phyloP scores from a whole-genome alignment of 495 filamentous ascomycete species.

The Penicillium steckii region DNA sequence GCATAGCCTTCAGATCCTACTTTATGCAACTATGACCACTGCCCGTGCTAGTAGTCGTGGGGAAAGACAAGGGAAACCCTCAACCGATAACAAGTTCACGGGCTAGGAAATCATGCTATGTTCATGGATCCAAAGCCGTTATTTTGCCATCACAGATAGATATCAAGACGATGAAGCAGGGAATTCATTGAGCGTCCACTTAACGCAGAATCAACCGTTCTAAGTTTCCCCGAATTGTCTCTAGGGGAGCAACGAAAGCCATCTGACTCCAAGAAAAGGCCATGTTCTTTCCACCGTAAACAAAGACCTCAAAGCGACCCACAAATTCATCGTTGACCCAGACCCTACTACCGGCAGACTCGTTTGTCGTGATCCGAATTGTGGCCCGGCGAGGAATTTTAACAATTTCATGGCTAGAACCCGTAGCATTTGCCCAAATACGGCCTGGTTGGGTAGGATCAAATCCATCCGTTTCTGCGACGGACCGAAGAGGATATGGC shows the following conservation, averaged over 20 bases:
- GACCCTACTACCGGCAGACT: constrained; percentile 42
- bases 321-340: constrained; percentile 44
- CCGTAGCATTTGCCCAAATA: constrained; percentile 33
- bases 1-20: too few relatives aligned
- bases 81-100: too few relatives aligned
- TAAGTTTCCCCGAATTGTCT: constrained; percentile 25
- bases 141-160: background rate
- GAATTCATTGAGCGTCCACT: too few relatives aligned
- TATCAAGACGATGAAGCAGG: too few relatives aligned
- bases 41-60: too few relatives aligned
- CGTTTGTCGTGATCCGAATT: constrained; percentile 38
- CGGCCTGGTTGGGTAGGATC: constrained; percentile 23
- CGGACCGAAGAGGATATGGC: constrained; percentile 49
- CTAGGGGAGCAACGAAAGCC: constrained; percentile 55
- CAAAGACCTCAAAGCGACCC: constrained; percentile 54
- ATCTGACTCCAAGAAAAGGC: constrained; percentile 56
- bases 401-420: constrained; percentile 29
- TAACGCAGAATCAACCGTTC: constrained; percentile 6
- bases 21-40: too few relatives aligned
- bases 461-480: constrained; percentile 26
- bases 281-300: constrained; percentile 52
- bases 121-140: too few relatives aligned
- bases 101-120: too few relatives aligned
- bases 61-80: too few relatives aligned
- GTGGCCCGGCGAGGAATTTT: constrained; percentile 8